Conservation (phyloP, 805 yeast species). For the Wickerhamiella kurtzmanii region DNA sequence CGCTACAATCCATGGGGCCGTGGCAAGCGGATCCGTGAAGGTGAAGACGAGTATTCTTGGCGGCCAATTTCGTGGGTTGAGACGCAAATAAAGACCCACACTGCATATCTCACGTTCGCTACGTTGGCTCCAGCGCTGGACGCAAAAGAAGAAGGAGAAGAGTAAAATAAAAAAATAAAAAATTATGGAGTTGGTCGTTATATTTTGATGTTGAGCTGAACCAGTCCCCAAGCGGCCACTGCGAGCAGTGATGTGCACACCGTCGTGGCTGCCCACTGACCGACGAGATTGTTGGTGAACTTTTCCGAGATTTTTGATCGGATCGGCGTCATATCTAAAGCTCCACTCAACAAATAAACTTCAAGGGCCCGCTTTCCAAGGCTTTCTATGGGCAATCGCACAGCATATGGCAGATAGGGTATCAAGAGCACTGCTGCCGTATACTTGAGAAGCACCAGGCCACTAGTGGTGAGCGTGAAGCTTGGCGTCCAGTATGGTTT, state of each 20-base stretch:
- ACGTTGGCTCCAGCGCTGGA: slow-evolving; percentile 27
- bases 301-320: slow-evolving; percentile 1
- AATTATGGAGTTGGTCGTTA: background rate
- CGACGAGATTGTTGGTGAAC: slow-evolving; percentile 3
- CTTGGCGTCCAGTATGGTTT: slow-evolving; percentile 29
- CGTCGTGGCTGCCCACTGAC: slow-evolving; percentile 8
- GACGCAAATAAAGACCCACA: slow-evolving; percentile 79
- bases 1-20: slow-evolving; percentile 82
- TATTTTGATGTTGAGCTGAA: slow-evolving; percentile 12
- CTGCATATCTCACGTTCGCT: slow-evolving; percentile 90
- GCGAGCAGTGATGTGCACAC: slow-evolving; percentile 16
- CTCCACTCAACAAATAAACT: slow-evolving; percentile 21
- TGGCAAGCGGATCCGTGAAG: slow-evolving; percentile 74
- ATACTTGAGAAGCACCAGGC: slow-evolving; percentile 24
- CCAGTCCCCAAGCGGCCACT: slow-evolving; percentile 11
- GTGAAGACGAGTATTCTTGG: slow-evolving; percentile 75
- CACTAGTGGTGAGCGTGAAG: slow-evolving; percentile 24
- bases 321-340: slow-evolving; percentile 10
- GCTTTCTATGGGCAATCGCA: slow-evolving; percentile 14
- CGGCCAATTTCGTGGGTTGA: slow-evolving; percentile 70
- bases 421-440: slow-evolving; percentile 14
- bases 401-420: slow-evolving; percentile 21
- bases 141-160: background rate
- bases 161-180: background rate
- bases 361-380: slow-evolving; percentile 24